Conservation (phyloP, 2,329 filamentous ascomycete species). For the Pseudogymnoascus sp. region DNA sequence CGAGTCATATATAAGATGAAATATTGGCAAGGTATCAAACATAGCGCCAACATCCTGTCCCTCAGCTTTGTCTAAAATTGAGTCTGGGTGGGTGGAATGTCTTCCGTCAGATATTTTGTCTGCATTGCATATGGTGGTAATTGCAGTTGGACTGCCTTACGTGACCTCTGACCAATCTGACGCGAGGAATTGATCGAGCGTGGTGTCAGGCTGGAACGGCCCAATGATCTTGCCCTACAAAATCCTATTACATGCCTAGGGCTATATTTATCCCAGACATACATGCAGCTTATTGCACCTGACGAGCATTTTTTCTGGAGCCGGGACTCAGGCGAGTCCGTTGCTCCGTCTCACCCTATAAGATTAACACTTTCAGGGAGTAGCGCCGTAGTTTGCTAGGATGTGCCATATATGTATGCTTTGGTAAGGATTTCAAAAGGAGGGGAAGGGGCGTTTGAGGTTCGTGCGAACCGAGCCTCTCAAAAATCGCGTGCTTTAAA, state of each 20-base stretch:
- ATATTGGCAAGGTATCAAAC: not conserved
- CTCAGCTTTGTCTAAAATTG: not conserved
- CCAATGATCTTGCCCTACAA: conserved; percentile 5
- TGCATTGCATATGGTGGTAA: conserved; percentile 7
- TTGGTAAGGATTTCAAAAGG: not conserved
- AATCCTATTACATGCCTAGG: conserved; percentile 3
- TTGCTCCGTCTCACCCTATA: conserved; percentile 2
- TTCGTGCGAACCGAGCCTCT: conserved; percentile 10
- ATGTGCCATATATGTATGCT: not conserved
- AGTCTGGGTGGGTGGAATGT: not conserved
- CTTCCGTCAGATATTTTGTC: not conserved
- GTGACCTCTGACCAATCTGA: not conserved
- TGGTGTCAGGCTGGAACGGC: conserved; percentile 5
- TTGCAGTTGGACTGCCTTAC: conserved; percentile 6
- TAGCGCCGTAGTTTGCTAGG: not conserved
- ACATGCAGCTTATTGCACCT: conserved; percentile 9
- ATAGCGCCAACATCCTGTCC: not conserved
- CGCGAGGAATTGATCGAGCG: not conserved
- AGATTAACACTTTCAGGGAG: not conserved
- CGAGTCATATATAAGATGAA: conserved; percentile 5
- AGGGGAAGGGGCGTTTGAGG: not conserved
- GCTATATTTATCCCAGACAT: conserved; percentile 5
- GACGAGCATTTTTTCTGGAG: conserved; percentile 8
- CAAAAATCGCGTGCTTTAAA: conserved; percentile 6
- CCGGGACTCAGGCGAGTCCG: not conserved